phyloP scores from a whole-genome alignment of 2,329 filamentous ascomycete species.

The Fusarium globosum region DNA sequence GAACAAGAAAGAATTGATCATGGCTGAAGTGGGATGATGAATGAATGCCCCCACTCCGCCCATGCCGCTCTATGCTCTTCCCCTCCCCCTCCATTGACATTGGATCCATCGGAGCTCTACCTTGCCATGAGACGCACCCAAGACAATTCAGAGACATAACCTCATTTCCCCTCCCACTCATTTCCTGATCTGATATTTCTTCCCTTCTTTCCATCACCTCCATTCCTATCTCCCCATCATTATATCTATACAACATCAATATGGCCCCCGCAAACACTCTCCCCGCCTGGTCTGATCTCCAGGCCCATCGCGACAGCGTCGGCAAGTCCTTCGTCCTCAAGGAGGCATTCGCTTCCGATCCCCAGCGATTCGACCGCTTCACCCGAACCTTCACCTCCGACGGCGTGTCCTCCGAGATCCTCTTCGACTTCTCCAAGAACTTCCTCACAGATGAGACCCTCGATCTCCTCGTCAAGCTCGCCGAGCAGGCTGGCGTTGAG shows the following conservation, averaged over 20 bases:
- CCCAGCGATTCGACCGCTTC: slow-evolving; percentile 90
- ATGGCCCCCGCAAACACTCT: slow-evolving; percentile 90
- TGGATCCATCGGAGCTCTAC: not conserved
- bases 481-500: slow-evolving; percentile 90
- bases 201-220: not conserved
- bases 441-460: slow-evolving; percentile 95
- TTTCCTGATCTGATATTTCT: not conserved
- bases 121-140: not conserved
- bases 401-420: slow-evolving; percentile 85
- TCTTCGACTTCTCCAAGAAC: slow-evolving; percentile 99
- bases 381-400: slow-evolving; percentile 85
- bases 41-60: slow-evolving; percentile 37
- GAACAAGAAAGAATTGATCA: not conserved
- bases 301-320: slow-evolving; percentile 86
- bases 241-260: slow-evolving; percentile 17
- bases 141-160: slow-evolving; percentile 24
- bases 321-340: slow-evolving; percentile 93
- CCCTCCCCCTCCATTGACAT: slow-evolving; percentile 30
- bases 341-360: slow-evolving; percentile 90
- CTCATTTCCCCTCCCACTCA: slow-evolving; percentile 32
- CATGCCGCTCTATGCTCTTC: slow-evolving; percentile 15
- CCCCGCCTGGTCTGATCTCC: slow-evolving; percentile 88
- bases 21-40: slow-evolving; percentile 38
- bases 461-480: slow-evolving; percentile 85
- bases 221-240: not conserved